Evolutionary conservation across 768 basidiomycete species (phyloP), one percentile per base, ranked within the genome.

Genomic region (Suillus tomentosus): DNA sequence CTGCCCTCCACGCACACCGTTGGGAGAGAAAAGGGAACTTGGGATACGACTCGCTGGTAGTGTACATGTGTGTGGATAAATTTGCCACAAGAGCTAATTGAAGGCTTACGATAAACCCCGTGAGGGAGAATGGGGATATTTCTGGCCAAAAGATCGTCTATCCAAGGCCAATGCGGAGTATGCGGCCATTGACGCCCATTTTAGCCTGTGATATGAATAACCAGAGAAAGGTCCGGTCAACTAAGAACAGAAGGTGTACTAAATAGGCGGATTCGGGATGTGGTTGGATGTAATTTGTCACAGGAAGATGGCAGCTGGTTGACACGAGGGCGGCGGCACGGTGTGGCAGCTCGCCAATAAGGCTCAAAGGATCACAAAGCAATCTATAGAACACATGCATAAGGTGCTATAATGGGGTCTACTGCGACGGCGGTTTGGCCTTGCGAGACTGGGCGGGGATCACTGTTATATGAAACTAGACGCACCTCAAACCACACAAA

Each of bases 351-450:
- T 40, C 15, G 56, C 55, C 37, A 56, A 24, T 56, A 54, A 39
- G 55, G 36, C 37, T 27, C 37, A 39, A 17, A 9, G 6, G 22
- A 37, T 39, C 15, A 57, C 31, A 37, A 6, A 15, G 14, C 5
- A 39, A 17, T 4, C 24, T 57, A 22, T 57, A 40, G 56, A 57
- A 58, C 24, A 14, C 56, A 57, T 27, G 37, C 5, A 15, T 24
- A 37, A 50, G 13, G 54, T n/a, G n/a, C n/a, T 45, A 45, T 45
- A 45, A 45, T n/a, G 47, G 55, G 36, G 37, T 5, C 9, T 39
- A 40, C 56, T 58, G 56, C 56, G 56, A 58, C 56, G 56, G 56
- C 24, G 56, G 56, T 58, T 58, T 24, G 39, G 15, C 24, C 39
- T 40, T 34, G 37, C 54, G 54, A 55, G n/a, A 11, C 34, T 37